Evolutionary conservation across 2,329 filamentous ascomycete species (phyloP).

Genomic region (Macrophomina tecta): DNA sequence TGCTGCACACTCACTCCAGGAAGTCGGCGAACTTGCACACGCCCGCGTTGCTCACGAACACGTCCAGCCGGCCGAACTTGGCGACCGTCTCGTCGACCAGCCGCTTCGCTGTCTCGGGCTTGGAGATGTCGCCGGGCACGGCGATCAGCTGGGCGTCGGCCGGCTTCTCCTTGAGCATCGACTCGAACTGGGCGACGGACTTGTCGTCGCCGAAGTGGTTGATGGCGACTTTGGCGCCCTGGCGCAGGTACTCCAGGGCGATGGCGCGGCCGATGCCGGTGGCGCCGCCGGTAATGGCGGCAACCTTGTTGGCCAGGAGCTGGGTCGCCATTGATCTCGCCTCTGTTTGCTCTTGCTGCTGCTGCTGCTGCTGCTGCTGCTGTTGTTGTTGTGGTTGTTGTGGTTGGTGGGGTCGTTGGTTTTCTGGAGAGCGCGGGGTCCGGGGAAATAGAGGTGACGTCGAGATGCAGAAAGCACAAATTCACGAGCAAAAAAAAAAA

Average conservation of each 20-base stretch:
- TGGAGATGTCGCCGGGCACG: slow-evolving; percentile 77
- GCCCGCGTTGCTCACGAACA: slow-evolving; percentile 89
- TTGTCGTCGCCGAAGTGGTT: slow-evolving; percentile 74
- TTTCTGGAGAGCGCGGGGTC: slow-evolving; percentile 2
- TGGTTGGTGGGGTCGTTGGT: neutral
- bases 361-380: too few relatives aligned
- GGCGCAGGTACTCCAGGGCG: slow-evolving; percentile 75
- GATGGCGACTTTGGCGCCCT: slow-evolving; percentile 79
- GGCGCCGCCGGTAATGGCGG: slow-evolving; percentile 84
- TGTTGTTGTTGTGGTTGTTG: too few relatives aligned
- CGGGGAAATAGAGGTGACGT: neutral
- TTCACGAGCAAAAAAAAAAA: neutral
- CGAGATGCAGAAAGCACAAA: neutral
- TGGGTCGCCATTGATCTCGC: neutral
- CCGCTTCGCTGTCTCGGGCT: slow-evolving; percentile 71
- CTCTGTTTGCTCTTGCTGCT: too few relatives aligned
- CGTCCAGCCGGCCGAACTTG: slow-evolving; percentile 60
- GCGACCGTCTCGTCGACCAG: slow-evolving; percentile 72
- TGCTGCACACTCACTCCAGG: slow-evolving; percentile 59
- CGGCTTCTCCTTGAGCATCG: slow-evolving; percentile 51
- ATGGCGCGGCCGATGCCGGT: slow-evolving; percentile 90
- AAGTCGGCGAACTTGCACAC: slow-evolving; percentile 90
- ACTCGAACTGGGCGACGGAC: slow-evolving; percentile 53
- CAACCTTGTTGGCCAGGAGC: slow-evolving; percentile 75
- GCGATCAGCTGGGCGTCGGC: slow-evolving; percentile 59